Evolutionary conservation across 495 filamentous ascomycete species (phyloP).

Genomic region (Chaetomium fimeti): DNA sequence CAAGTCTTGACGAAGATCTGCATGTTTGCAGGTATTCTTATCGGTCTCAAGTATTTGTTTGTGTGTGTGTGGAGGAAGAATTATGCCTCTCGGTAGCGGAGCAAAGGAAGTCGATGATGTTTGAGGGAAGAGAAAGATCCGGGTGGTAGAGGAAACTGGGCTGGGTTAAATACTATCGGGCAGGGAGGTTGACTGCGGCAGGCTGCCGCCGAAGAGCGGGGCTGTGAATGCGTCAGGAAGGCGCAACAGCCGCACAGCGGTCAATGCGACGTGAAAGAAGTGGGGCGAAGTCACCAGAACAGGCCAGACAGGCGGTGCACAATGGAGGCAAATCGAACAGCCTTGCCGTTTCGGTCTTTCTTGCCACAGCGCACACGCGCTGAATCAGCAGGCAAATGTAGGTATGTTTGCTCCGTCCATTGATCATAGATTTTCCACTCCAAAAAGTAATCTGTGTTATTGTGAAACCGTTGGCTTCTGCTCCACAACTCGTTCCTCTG

Average conservation of each 20-base stretch:
- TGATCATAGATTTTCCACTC: not conserved
- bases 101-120: slow-evolving; percentile 22
- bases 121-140: slow-evolving; percentile 15
- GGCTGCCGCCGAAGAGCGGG: slow-evolving; percentile 34
- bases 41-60: slow-evolving; percentile 25
- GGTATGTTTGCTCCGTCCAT: not conserved
- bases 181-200: slow-evolving; percentile 43
- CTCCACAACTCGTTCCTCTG: not conserved
- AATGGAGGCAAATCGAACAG: slow-evolving; percentile 30
- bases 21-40: slow-evolving; percentile 54
- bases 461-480: not conserved
- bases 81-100: slow-evolving; percentile 32
- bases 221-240: slow-evolving; percentile 37
- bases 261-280: slow-evolving; percentile 31
- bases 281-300: slow-evolving; percentile 35
- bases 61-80: slow-evolving; percentile 22
- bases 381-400: slow-evolving; percentile 20
- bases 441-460: not conserved
- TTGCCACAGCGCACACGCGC: slow-evolving; percentile 18
- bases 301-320: slow-evolving; percentile 33
- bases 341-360: slow-evolving; percentile 11
- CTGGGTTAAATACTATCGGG: slow-evolving; percentile 29
- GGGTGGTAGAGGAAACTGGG: slow-evolving; percentile 16
- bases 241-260: slow-evolving; percentile 39
- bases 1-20: slow-evolving; percentile 98